Base-by-base conservation (phyloP, 805 yeast species). In the Hagleromyces aurorensis region DNA sequence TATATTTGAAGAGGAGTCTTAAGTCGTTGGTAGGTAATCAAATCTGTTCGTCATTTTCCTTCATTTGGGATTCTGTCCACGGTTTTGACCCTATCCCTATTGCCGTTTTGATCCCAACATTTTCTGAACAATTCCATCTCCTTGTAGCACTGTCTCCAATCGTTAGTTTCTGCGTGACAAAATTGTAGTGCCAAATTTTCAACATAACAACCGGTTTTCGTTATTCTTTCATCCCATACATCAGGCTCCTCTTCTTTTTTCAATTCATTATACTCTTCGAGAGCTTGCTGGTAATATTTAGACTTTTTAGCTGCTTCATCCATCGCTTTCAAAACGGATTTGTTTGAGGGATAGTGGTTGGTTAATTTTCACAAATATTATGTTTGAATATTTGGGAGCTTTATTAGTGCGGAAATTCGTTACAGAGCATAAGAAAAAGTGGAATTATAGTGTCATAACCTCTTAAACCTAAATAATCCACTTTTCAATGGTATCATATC, bases 161-260 rank as follows among this genome's bases (percentile, higher is more conserved):
- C 93, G 16, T 73, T 73, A 1, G 77, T 78, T 36, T 81, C 93
- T 3, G 85, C 86, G 48, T 79, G 86, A 43, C 94, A 83, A 19
- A 82, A 55, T 30, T 78, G 83, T 18, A 83, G 58, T 10, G 72
- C 72, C 48, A 76, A 55, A 44, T 83, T 83, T 47, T 83, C 87
- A 17, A 69, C 79, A 61, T 43, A 48, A 32, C 94, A 83, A 2
- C 94, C 94, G 0, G 94, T 82, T 19, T 75, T 65, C 16, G 64
- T 67, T 28, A 83, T 83, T 37, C 94, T 59, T 48, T 67, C 55
- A 46, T 83, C 91, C 87, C 87, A 79, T 29, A 69, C 83, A 46
- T 79, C 87, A 1, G 80, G 82, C 36, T 72, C 78, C 29, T 71
- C 78, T 30, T 72, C 79, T 6, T 62, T 69, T 1, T 44, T 54